phyloP scores from a whole-genome alignment of 2,329 filamentous ascomycete species.

The Fusarium phyllophilum region DNA sequence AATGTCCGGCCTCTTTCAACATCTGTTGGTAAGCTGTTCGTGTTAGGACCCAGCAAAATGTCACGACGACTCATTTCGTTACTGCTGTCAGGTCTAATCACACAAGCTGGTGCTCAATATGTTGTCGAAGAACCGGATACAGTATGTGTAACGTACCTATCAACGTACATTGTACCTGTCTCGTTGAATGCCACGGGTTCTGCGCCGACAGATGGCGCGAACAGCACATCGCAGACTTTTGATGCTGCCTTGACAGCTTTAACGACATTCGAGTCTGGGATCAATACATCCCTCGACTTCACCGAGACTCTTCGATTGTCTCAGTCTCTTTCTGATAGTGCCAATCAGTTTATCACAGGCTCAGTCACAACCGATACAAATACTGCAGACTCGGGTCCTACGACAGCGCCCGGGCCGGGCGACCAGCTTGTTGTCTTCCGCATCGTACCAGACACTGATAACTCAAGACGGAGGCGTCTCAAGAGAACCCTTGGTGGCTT shows the following conservation, averaged over 20 bases:
- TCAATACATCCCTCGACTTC: not conserved
- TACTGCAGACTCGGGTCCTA: not conserved
- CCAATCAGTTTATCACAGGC: not conserved
- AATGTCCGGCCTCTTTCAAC: fast-evolving
- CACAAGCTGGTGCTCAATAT: not conserved
- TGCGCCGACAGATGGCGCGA: not conserved
- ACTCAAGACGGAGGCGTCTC: too few species aligned
- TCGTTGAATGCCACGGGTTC: too few species aligned
- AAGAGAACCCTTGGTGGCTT: not conserved
- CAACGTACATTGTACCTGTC: not conserved
- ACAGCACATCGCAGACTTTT: too few species aligned
- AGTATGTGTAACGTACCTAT: not conserved
- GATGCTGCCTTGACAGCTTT: too few species aligned
- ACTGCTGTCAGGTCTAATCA: not conserved
- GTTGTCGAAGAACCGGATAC: not conserved
- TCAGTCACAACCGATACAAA: not conserved
- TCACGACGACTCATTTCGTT: not conserved
- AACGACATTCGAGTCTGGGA: not conserved
- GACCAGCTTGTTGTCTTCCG: not conserved
- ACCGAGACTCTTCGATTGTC: too few species aligned
- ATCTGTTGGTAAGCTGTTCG: not conserved
- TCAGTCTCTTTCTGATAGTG: not conserved
- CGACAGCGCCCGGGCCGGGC: not conserved
- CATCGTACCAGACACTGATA: not conserved
- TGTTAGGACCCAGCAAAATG: not conserved